A percentile compares a stretch with the other conserved stretches of the same genome.
phyloP scores from a whole-genome alignment of 768 basidiomycete genomes.

The Trametes sanguinea region DNA sequence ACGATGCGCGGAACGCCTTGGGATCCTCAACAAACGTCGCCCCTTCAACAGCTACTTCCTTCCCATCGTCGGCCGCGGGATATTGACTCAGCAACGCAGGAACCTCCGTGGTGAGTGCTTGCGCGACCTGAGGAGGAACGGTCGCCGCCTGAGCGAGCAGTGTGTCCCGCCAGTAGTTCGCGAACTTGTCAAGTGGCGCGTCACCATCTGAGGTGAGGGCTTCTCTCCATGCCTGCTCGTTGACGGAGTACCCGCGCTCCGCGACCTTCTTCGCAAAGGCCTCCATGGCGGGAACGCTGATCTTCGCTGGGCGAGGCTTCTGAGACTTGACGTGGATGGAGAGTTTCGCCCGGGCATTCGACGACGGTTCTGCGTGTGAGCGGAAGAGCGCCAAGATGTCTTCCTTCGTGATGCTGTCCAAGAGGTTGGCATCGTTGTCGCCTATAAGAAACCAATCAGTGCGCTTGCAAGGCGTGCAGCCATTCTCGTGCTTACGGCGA shows the following conservation, averaged over 20 bases:
- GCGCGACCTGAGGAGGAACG: constrained; percentile 40
- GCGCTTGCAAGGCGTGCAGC: neutral
- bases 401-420: constrained; percentile 67
- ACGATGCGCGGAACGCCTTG: constrained; percentile 60
- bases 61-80: constrained; percentile 56
- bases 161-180: constrained; percentile 57
- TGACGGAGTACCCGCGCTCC: constrained; percentile 48
- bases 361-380: constrained; percentile 67
- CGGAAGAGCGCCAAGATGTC: constrained; percentile 76
- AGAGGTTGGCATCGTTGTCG: constrained; percentile 65
- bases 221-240: constrained; percentile 53
- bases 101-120: constrained; percentile 53
- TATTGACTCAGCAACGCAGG: constrained; percentile 56
- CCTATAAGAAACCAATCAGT: constrained; percentile 43
- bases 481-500: constrained; percentile 56
- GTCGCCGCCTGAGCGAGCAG: constrained; percentile 43
- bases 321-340: constrained; percentile 82
- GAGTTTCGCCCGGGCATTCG: constrained; percentile 72
- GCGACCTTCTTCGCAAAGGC: constrained; percentile 60
- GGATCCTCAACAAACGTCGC: constrained; percentile 68
- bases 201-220: constrained; percentile 51
- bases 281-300: constrained; percentile 64
- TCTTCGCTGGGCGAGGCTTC: constrained; percentile 56
- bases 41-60: constrained; percentile 42
- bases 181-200: constrained; percentile 63